A percentile compares a stretch with the other conserved stretches of the same genome.
Evolutionary conservation across 2,329 filamentous ascomycete genomes (phyloP).

Genomic region (Pseudomassariella vexata): DNA sequence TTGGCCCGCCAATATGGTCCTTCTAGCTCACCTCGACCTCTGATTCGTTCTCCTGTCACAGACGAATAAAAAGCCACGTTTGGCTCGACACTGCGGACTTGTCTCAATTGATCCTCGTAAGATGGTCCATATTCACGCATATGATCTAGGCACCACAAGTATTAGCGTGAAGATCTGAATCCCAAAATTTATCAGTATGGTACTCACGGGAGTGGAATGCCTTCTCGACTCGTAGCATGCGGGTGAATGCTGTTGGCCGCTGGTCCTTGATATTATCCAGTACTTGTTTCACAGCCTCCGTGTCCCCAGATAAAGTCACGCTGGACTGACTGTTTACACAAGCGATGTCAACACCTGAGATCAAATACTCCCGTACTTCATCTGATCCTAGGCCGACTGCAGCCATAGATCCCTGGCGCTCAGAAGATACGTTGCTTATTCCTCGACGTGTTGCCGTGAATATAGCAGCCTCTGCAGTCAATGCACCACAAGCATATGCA

Average conservation of each 20-base stretch:
- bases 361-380: slow-evolving; percentile 21
- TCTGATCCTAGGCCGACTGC: slow-evolving; percentile 29
- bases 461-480: neutral
- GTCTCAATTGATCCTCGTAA: neutral
- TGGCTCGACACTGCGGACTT: no score
- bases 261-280: slow-evolving; percentile 21
- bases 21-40: slow-evolving; percentile 10
- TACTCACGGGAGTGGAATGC: slow-evolving; percentile 38
- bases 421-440: neutral
- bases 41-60: slow-evolving; percentile 23
- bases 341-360: slow-evolving; percentile 17
- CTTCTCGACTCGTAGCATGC: slow-evolving; percentile 29
- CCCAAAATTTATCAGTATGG: no score
- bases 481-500: slow-evolving; percentile 2
- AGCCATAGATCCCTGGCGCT: slow-evolving; percentile 24
- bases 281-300: slow-evolving; percentile 14
- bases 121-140: slow-evolving; percentile 2
- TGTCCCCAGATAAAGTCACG: slow-evolving; percentile 22
- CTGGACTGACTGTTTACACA: slow-evolving; percentile 25
- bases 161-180: slow-evolving; percentile 14
- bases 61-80: slow-evolving; percentile 18
- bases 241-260: slow-evolving; percentile 22
- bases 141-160: slow-evolving; percentile 8
- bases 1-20: slow-evolving; percentile 20
- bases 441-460: slow-evolving; percentile 1